These are phyloP conservation scores for Rhizopus arrhizus DNA, from an alignment of 371 early-diverging fungal genomes.

Conservation along the genomic window DNA sequence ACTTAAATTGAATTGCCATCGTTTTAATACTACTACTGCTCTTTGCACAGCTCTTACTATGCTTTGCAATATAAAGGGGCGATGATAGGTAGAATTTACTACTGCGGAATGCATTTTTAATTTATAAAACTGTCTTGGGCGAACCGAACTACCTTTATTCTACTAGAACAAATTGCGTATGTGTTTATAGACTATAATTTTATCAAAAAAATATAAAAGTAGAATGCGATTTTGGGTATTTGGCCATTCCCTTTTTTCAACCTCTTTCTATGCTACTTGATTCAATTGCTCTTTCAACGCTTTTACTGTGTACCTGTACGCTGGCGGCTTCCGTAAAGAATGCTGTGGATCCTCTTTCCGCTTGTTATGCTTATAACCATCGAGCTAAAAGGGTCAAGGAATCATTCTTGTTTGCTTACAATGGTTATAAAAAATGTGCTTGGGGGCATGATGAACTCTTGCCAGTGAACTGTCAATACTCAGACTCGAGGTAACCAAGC, in stretches of 20 bases:
- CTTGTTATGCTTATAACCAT: background rate
- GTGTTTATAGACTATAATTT: too few relatives aligned
- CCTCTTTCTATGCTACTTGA: background rate
- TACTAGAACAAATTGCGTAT: too few relatives aligned
- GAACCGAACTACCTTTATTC: too few relatives aligned
- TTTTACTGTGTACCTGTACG: background rate
- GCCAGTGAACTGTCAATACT: constrained; percentile 43
- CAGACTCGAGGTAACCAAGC: constrained; percentile 34
- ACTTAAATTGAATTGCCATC: too few relatives aligned
- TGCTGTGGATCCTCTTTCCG: background rate
- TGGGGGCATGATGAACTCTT: constrained; percentile 56
- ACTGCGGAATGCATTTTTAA: too few relatives aligned
- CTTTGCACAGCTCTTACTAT: too few relatives aligned
- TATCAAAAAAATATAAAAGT: too few relatives aligned
- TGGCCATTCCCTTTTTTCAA: background rate
- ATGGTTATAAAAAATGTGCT: constrained; percentile 60
- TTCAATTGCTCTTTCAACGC: background rate
- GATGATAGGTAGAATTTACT: too few relatives aligned
- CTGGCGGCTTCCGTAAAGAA: background rate
- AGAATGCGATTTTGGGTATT: background rate
- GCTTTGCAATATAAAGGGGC: too few relatives aligned
- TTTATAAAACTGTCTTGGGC: too few relatives aligned
- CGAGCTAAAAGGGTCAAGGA: constrained; percentile 36
- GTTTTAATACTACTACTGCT: too few relatives aligned
- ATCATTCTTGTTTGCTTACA: constrained; percentile 66